A percentile compares a stretch with the other conserved stretches of the same genome.
Conservation (phyloP, 805 yeast species). For the Lipomyces sp. region DNA sequence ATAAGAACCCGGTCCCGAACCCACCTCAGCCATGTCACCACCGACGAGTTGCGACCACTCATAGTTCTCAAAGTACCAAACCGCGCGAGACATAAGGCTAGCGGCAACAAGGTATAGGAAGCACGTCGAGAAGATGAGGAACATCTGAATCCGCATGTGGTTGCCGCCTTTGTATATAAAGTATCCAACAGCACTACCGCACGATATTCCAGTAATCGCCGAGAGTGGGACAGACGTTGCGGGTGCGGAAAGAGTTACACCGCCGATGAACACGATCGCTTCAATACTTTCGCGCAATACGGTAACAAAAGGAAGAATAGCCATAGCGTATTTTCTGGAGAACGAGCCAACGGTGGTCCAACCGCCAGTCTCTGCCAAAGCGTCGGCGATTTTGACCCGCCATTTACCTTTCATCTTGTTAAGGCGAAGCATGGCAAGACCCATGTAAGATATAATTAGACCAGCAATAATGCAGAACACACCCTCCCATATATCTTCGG, state of each 20-base stretch:
- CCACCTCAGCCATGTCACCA: slow-evolving; percentile 93
- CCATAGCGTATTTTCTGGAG: slow-evolving; percentile 81
- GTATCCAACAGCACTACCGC: slow-evolving; percentile 75
- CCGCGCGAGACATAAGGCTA: slow-evolving; percentile 90
- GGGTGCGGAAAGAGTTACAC: slow-evolving; percentile 75
- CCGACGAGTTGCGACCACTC: slow-evolving; percentile 70
- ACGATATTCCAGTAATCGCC: slow-evolving; percentile 80
- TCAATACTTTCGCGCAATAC: slow-evolving; percentile 95
- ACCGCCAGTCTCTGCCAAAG: slow-evolving; percentile 55
- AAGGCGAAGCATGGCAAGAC: slow-evolving; percentile 93
- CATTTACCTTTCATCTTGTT: slow-evolving; percentile 97
- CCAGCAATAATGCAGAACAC: slow-evolving; percentile 89
- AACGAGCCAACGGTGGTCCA: slow-evolving; percentile 43
- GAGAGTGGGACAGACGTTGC: slow-evolving; percentile 89
- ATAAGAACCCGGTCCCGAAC: slow-evolving; percentile 95
- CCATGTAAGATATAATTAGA: slow-evolving; percentile 87
- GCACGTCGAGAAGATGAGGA: slow-evolving; percentile 85
- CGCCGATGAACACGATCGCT: slow-evolving; percentile 95
- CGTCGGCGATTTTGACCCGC: slow-evolving; percentile 91
- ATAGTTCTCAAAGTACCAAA: slow-evolving; percentile 85
- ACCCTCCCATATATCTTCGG: slow-evolving; percentile 98
- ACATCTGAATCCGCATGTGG: slow-evolving; percentile 78
- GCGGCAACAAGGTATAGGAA: slow-evolving; percentile 88
- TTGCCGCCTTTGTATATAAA: slow-evolving; percentile 82
- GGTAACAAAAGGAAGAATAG: slow-evolving; percentile 86